Base-by-base conservation (phyloP, 2,329 filamentous ascomycete genomes). In the Apiospora saccharicola region DNA sequence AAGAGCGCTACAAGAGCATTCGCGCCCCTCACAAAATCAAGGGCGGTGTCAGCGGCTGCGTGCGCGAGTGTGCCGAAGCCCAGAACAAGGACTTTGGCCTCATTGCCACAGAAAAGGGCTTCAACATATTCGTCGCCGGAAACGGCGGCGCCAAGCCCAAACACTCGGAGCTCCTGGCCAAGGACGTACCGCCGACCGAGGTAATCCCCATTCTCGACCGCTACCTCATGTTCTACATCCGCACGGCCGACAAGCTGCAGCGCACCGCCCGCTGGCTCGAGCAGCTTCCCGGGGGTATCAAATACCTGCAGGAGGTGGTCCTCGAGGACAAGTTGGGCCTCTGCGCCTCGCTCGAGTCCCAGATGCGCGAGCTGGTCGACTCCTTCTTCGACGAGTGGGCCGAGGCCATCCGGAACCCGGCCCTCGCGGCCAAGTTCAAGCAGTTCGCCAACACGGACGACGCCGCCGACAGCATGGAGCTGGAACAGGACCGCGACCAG, bases 81-180 rank as follows among this genome's bases (percentile, higher is more conserved):
- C 95, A 97, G 79, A 96, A 92, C 82, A 98, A 98, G 83, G 95
- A 98, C 79, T 98, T 98, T 77, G 95, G 95, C 30, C 90, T 97
- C 68, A 97, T 98, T 72, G 94, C 95, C 19, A 97, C 94, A 0
- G 94, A 97, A 74, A 97, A 96, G 78, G 95, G 95, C 43, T 98
- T 94, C 89, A 98, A 98, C 82, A 91, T 98, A 81, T 97, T 95
- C 77, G 94, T 98, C 1, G 95, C 89, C 46, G 95, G 95, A 68
- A 98, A 98, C 79, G 95, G 95, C 70, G 95, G 95, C 73, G 94
- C 94, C 22, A 96, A 94, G 76, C 95, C 95, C 5, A 87, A 89
- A 49, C 95, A 98, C 80, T 90, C 92, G 0, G 94, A 97, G 77
- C 87, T 98, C 1, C 88, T 98, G 0, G 94, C 94, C 73, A 95